These are phyloP conservation scores for Ascochyta viciae-villosae DNA, from an alignment of 2,329 filamentous ascomycete species.

Conservation along the genomic window DNA sequence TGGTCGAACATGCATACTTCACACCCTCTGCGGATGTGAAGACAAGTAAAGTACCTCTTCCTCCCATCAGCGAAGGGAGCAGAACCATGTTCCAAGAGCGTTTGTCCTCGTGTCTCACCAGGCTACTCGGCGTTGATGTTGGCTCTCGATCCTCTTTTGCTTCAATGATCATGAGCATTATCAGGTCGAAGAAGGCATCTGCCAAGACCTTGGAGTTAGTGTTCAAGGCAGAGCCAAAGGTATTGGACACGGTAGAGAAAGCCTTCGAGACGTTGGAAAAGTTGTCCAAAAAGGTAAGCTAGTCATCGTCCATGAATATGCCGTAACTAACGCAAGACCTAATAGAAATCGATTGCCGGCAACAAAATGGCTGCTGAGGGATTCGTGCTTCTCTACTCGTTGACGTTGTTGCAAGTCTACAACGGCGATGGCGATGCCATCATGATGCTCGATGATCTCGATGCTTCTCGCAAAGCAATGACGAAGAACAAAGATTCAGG, in stretches of 20 bases:
- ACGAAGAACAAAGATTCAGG: conserved; percentile 51
- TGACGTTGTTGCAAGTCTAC: conserved; percentile 87
- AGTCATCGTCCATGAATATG: too few relatives aligned
- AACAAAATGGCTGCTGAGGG: conserved; percentile 61
- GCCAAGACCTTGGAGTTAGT: conserved; percentile 52
- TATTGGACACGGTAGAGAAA: conserved; percentile 49
- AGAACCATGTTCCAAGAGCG: conserved; percentile 62
- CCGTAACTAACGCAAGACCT: conserved; percentile 15
- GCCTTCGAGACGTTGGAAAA: conserved; percentile 42
- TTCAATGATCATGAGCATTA: conserved; percentile 38
- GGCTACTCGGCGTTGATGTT: conserved; percentile 50
- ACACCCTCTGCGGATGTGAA: conserved; percentile 43
- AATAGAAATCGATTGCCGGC: conserved; percentile 33
- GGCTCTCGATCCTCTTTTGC: conserved; percentile 36
- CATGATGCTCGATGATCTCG: conserved; percentile 81
- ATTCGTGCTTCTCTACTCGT: conserved; percentile 80
- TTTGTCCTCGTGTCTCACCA: conserved; percentile 62
- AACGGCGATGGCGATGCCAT: conserved; percentile 88
- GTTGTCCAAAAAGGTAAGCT: conserved; percentile 35
- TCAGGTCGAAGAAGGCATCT: conserved; percentile 33
- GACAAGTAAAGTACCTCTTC: conserved; percentile 50
- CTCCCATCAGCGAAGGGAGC: conserved; percentile 55
- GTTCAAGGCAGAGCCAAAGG: conserved; percentile 57
- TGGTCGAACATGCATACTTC: conserved; percentile 61
- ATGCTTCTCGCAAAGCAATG: conserved; percentile 72